A percentile compares a stretch with the other conserved stretches of the same genome.
These are phyloP conservation scores for Musa beccarii DNA, from an alignment of 176 grass and related monocot species.

Conservation along the genomic window DNA sequence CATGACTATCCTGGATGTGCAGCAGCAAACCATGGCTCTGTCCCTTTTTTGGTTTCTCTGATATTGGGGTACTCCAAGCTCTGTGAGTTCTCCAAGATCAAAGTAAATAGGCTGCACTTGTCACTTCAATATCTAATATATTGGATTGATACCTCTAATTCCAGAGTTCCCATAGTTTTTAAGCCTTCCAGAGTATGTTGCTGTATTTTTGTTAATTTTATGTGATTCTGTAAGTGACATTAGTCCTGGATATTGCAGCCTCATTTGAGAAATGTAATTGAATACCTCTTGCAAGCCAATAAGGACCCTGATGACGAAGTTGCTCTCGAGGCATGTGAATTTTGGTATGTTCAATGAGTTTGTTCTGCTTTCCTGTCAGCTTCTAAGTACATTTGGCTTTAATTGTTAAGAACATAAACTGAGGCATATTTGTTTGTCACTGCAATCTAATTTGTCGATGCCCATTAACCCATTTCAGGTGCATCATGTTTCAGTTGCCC, in stretches of 20 bases:
- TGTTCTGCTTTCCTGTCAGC: neutral
- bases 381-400: neutral
- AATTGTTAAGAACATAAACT: neutral
- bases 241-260: constrained; percentile 37
- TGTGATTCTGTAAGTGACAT: neutral
- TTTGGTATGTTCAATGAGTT: constrained; percentile 48
- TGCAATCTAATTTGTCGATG: too few species aligned
- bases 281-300: constrained; percentile 80
- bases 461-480: too few species aligned
- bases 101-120: too few species aligned
- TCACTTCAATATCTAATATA: too few species aligned
- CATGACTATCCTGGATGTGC: neutral
- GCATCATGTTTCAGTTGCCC: too few species aligned
- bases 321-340: constrained; percentile 89
- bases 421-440: too few species aligned
- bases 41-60: neutral
- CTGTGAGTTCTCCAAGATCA: too few species aligned
- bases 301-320: constrained; percentile 91
- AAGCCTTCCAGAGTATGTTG: neutral
- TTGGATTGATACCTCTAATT: too few species aligned
- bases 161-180: too few species aligned
- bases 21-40: neutral
- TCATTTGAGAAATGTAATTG: constrained; percentile 77
- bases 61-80: too few species aligned
- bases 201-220: neutral